Conservation (phyloP, 2,329 filamentous ascomycete species). For the Macrophomina phaseolina region DNA sequence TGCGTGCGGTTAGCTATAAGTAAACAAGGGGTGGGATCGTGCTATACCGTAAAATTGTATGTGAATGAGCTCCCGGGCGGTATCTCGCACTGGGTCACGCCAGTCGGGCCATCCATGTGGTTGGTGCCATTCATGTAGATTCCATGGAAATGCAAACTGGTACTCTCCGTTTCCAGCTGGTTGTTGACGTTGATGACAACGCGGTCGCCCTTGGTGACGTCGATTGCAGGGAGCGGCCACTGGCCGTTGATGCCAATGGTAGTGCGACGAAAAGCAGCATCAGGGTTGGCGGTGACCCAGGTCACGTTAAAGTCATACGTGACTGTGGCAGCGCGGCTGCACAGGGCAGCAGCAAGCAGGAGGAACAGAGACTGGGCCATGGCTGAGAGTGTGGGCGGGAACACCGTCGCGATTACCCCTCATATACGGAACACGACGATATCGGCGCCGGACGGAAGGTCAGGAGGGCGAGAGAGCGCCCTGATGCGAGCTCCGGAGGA, state of each 20-base stretch:
- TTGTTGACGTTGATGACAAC: conserved; percentile 74
- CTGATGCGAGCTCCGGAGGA: not conserved
- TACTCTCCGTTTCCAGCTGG: conserved; percentile 66
- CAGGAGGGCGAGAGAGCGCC: not conserved
- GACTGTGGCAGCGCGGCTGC: conserved; percentile 42
- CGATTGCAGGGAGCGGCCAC: conserved; percentile 75
- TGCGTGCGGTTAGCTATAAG: conserved; percentile 29
- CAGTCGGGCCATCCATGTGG: conserved; percentile 74
- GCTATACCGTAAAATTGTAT: conserved; percentile 68
- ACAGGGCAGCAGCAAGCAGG: conserved; percentile 18
- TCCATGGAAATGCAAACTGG: conserved; percentile 77
- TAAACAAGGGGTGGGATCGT: not conserved
- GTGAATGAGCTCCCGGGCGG: conserved; percentile 66
- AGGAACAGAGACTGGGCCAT: conserved; percentile 16
- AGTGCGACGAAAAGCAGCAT: conserved; percentile 56
- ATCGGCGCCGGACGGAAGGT: not conserved
- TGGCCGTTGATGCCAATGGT: conserved; percentile 75
- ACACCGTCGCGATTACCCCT: conserved; percentile 18
- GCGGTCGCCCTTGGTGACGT: conserved; percentile 75
- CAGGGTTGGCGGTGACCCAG: conserved; percentile 62
- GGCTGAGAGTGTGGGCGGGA: not conserved
- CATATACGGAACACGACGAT: conserved; percentile 13
- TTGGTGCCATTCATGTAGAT: conserved; percentile 78
- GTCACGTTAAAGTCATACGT: conserved; percentile 60
- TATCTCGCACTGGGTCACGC: conserved; percentile 64